A percentile compares a stretch with the other conserved stretches of the same genome.
phyloP scores from a whole-genome alignment of 2,329 filamentous ascomycete genomes.

The Torrubiella hemipterigena region DNA sequence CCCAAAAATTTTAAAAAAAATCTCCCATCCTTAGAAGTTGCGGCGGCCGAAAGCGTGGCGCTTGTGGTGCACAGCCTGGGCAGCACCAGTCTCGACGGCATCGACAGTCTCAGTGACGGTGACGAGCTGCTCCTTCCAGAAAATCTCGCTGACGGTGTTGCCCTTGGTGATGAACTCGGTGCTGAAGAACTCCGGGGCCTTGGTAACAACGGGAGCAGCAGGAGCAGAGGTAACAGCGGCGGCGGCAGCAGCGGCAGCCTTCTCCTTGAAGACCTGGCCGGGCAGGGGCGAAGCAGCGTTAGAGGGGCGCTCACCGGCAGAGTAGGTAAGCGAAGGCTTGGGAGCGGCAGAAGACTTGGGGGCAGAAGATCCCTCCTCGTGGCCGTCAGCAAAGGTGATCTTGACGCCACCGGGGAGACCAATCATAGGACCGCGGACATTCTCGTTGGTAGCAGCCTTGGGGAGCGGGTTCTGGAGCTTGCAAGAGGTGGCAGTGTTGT shows the following conservation, averaged over 20 bases:
- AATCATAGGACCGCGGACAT: constrained; percentile 41
- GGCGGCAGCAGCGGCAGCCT: constrained; percentile 8
- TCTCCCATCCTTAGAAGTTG: constrained; percentile 11
- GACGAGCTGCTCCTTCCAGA: constrained; percentile 43
- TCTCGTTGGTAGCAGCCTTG: constrained; percentile 39
- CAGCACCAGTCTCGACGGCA: constrained; percentile 27
- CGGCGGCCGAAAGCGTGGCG: constrained; percentile 26
- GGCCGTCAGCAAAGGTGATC: constrained; percentile 23
- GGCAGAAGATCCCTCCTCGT: too few relatives aligned
- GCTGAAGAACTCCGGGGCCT: constrained; percentile 20
- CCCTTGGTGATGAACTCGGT: constrained; percentile 41
- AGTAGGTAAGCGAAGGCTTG: background rate
- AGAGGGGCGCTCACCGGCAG: background rate
- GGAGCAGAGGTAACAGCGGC: constrained; percentile 3
- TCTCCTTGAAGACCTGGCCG: constrained; percentile 30
- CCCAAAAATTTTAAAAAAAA: constrained; percentile 1
- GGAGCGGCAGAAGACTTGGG: too few relatives aligned
- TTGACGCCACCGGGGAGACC: constrained; percentile 54
- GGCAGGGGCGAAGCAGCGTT: constrained; percentile 20
- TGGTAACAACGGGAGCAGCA: constrained; percentile 8
- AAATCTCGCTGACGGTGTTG: constrained; percentile 39
- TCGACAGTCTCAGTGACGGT: constrained; percentile 36
- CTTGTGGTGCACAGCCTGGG: constrained; percentile 19
- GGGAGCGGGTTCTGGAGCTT: constrained; percentile 44
- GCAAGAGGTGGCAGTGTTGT: constrained; percentile 48